phyloP scores from a whole-genome alignment of 805 yeast genomes.

The Wickerhamiella shivajii region DNA sequence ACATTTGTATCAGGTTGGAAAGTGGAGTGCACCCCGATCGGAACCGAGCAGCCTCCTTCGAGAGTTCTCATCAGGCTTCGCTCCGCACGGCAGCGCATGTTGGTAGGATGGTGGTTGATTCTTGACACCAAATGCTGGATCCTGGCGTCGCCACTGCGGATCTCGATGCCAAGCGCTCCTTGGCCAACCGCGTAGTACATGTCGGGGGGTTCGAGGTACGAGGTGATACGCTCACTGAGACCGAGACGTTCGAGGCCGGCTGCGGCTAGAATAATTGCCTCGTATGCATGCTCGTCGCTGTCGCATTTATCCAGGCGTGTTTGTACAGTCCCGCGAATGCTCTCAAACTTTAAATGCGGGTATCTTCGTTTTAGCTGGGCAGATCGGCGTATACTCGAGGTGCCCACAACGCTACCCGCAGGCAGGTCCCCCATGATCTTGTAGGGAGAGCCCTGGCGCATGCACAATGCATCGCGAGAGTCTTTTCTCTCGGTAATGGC shows the following conservation, averaged over 20 bases:
- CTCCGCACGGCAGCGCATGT: slow-evolving; percentile 74
- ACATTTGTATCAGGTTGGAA: slow-evolving; percentile 33
- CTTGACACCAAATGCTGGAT: slow-evolving; percentile 45
- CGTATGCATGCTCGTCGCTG: slow-evolving; percentile 43
- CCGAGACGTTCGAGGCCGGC: slow-evolving; percentile 77
- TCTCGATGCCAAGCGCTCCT: slow-evolving; percentile 92
- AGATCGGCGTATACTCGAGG: slow-evolving; percentile 85
- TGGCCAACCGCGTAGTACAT: slow-evolving; percentile 98
- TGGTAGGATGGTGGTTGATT: slow-evolving; percentile 51
- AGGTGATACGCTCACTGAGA: slow-evolving; percentile 61
- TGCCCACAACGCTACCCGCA: slow-evolving; percentile 75
- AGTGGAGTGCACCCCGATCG: slow-evolving; percentile 73
- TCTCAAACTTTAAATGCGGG: slow-evolving; percentile 66
- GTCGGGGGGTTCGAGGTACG: slow-evolving; percentile 51
- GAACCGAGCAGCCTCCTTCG: slow-evolving; percentile 98
- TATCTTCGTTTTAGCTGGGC: slow-evolving; percentile 72
- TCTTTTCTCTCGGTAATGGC: slow-evolving; percentile 78
- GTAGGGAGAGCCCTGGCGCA: slow-evolving; percentile 52
- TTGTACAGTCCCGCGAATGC: slow-evolving; percentile 71
- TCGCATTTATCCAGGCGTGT: slow-evolving; percentile 77
- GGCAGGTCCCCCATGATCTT: slow-evolving; percentile 62
- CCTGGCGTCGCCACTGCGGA: slow-evolving; percentile 50
- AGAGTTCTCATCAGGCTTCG: slow-evolving; percentile 71
- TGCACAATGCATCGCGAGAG: slow-evolving; percentile 82
- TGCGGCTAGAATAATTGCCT: slow-evolving; percentile 76